Base-by-base conservation (phyloP, 169 alveolate genomes). In the Plasmodium blacklocki region DNA sequence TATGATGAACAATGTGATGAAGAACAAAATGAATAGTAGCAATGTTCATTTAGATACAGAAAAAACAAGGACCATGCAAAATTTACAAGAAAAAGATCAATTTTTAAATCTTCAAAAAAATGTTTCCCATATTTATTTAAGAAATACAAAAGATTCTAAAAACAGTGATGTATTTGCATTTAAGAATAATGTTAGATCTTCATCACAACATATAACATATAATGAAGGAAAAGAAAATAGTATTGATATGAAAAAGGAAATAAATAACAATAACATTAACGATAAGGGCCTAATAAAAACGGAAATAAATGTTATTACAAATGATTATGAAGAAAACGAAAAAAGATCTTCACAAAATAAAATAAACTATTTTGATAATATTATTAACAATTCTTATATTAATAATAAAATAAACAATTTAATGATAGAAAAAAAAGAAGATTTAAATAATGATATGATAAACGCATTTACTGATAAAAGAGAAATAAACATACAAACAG, bases 291-390 rank as follows among this genome's bases (percentile, higher is more conserved):
- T 15, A 72, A 18, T 39, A 72, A 47, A 23, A 47, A 8, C 19
- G 66, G 60, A 56, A 12, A 39, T 39, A 39, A 39, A 39, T 39
- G 5, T 39, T 6, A 39, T 3, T 39, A 39, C 47, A 0, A 39
- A 2, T 52, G 73, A 60, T 21, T n/a, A 73, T 73, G 49, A 73
- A 73, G 63, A 60, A 73, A 14, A 56, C 1, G 71, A 62, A 62
- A 62, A 62, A 62, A 62, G 29, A 7, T 21, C 21, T 62, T 21
- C 21, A 21, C 15, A 21, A 8, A 62, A 62, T 62, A 62, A 23
- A 62, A 62, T 23, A 6, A 62, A 62, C 14, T 62, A 21, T 62
- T 62, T 62, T 23, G 71, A 62, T 21, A 62, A 62, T 18, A 21
- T 62, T 62, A 62, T 62, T 26, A 62, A 62, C 43, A 62, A 23